Evolutionary conservation across 2,329 filamentous ascomycete species (phyloP), one percentile per base, ranked within the genome.

Genomic region (Trichophaea hybrida): DNA sequence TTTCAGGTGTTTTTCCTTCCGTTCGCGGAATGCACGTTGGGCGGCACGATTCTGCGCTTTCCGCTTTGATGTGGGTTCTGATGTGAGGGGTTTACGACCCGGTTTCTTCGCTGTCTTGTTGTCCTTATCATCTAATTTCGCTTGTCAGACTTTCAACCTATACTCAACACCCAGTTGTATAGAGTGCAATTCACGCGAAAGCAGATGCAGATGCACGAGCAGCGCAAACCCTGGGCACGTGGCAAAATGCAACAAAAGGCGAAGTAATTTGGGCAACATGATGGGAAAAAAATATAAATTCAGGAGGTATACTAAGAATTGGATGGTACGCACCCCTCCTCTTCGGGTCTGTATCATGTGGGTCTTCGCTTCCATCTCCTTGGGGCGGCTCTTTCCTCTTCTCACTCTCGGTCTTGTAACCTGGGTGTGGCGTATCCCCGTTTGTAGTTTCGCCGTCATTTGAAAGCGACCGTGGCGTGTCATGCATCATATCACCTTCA

Each of bases 21-120:
- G 86, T 72, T 96, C 90, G 58, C 90, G 83, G 78, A 96, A 96
- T 5, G 90, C 90, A 60, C 90, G 82, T 73, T 96, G 90, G 4
- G 90, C 90, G 8, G 90, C 90, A 66, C 90, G 82, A 67, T 96
- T 96, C 70, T 96, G 90, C 7, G 93, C 93, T 75, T 98, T 98
- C 68, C 89, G 85, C 75, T 94, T 94, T 67, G 90, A 93, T 67
- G 87, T 97, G 31, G 93, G 93, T 73, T 97, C 93, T 24, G 88
- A 94, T 52, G 88, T 97, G 69, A 97, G 77, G 17, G 91, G 93
- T 77, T 98, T 98, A 64, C 93, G 82, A 55, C 93, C 93, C 4
- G 93, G 91, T 75, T 97, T 98, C 81, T 97, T 97, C 31, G 88
- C 82, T 48, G 84, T 78, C 74, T 93, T 95, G 49, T 90, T 88